Base-by-base conservation (phyloP, 2,329 filamentous ascomycete species). In the Grosmannia huntii region DNA sequence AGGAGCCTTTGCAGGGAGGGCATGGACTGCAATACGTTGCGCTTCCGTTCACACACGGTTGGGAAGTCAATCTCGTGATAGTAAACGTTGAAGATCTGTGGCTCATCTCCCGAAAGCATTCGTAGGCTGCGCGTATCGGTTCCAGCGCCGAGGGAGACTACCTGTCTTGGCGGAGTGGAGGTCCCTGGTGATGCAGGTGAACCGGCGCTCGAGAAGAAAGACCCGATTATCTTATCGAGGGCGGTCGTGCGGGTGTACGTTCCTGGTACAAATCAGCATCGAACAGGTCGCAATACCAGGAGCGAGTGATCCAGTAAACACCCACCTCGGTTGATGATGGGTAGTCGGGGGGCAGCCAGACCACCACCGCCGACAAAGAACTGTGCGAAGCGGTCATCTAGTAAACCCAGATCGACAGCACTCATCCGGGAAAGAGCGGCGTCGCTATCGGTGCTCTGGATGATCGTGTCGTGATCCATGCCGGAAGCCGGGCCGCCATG, bases 11-110 rank as follows among this genome's bases (percentile, higher is more conserved):
- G 68, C 46, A 80, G 66, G 2, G 60, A 59, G 0, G 76, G 72
- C 0, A 77, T 75, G 27, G 77, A 74, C 64, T 80, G 71, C 7
- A 79, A 72, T 3, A 73, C 73, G 56, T 70, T 70, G 50, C 87
- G 77, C 71, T 92, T 96, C 49, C 79, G 77, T 3, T 74, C 68
- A n/a, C 83, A 85, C 57, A 91, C 90, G 25, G 79, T 71, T 0
- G 87, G 79, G 66, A 97, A 97, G 70, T 99, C 94, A 59, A 99
- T 76, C 70, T 99, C 94, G 70, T 97, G 91, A 70, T 97, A 99
- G 59, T 86, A 69, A 21, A 96, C 70, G 14, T 70, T 66, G 16
- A 66, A 62, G 25, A 62, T 59, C 7, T 60, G 57, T 0, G 74
- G 69, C 19, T 73, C 68, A 21, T 38, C 11, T 28, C 49, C 57